Percentiles rank a stretch among this genome's conserved stretches.
phyloP scores from a whole-genome alignment of 2,329 filamentous ascomycete genomes.

The Macrophomina phaseolina region DNA sequence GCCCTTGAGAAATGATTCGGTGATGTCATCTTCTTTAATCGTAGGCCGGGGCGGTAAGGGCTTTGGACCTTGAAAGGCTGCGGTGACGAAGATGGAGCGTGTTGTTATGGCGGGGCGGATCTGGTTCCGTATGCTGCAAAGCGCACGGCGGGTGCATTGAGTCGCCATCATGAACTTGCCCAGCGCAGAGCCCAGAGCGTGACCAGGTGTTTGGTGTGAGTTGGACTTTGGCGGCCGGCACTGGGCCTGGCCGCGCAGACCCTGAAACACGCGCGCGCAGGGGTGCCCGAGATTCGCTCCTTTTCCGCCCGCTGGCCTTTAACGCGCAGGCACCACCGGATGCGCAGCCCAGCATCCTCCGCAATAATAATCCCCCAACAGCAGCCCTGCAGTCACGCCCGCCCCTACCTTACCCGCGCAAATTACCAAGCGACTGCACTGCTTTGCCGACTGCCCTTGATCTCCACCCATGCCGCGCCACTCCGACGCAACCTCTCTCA shows the following conservation, averaged over 20 bases:
- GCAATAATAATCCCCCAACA: slow-evolving; percentile 12
- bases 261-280: slow-evolving; percentile 7
- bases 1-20: slow-evolving; percentile 87
- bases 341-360: slow-evolving; percentile 22
- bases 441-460: neutral
- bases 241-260: slow-evolving; percentile 12
- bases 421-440: slow-evolving; percentile 3
- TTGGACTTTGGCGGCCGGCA: neutral
- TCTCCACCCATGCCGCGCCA: slow-evolving; percentile 16
- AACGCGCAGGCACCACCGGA: slow-evolving; percentile 12
- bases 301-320: slow-evolving; percentile 1
- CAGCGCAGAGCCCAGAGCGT: slow-evolving; percentile 10
- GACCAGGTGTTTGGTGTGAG: neutral
- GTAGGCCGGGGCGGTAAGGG: slow-evolving; percentile 77
- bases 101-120: neutral
- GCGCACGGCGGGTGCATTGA: neutral
- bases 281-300: slow-evolving; percentile 4
- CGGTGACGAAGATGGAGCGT: slow-evolving; percentile 34
- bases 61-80: slow-evolving; percentile 49
- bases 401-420: neutral
- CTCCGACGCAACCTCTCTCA: slow-evolving; percentile 19
- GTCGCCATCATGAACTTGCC: slow-evolving; percentile 3
- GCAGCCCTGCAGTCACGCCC: neutral
- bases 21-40: slow-evolving; percentile 78
- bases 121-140: neutral